A percentile compares a stretch with the other conserved stretches of the same genome.
Conservation (phyloP, 2,329 filamentous ascomycete species). For the Cladosporium colombiae region DNA sequence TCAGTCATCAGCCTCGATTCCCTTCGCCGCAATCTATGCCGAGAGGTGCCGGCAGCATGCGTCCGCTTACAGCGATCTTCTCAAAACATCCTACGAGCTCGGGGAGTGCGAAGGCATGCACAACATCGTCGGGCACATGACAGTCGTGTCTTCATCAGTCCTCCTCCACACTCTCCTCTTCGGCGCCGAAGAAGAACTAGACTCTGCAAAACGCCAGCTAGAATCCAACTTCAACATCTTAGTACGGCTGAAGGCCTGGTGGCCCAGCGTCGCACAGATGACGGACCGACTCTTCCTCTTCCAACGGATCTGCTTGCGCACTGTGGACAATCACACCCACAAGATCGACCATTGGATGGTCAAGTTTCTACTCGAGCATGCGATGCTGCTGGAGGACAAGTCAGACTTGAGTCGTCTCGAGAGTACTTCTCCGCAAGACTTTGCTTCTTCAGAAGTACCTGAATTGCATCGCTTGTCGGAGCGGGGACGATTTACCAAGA, state of each 20-base stretch:
- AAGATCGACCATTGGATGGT: constrained; percentile 23
- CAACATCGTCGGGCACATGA: constrained; percentile 49
- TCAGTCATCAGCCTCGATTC: constrained; percentile 28
- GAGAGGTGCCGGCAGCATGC: constrained; percentile 39
- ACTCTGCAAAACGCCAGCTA: constrained; percentile 39
- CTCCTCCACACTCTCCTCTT: constrained; percentile 52
- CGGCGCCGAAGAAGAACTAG: constrained; percentile 40
- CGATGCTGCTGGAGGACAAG: constrained; percentile 2
- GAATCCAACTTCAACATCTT: constrained; percentile 51
- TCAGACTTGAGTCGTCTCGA: not conserved
- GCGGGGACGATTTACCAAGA: not conserved
- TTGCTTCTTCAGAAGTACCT: not conserved
- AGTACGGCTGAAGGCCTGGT: constrained; percentile 44
- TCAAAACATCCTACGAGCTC: constrained; percentile 42
- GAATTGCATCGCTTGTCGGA: not conserved
- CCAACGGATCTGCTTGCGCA: constrained; percentile 42
- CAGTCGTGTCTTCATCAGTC: constrained; percentile 50
- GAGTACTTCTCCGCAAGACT: constrained; percentile 1
- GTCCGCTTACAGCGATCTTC: constrained; percentile 42
- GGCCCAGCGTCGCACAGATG: constrained; percentile 36
- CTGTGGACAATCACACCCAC: constrained; percentile 19
- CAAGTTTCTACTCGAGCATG: constrained; percentile 22
- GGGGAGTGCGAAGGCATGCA: constrained; percentile 46
- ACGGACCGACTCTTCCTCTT: constrained; percentile 45
- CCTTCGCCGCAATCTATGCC: constrained; percentile 13